phyloP scores from a whole-genome alignment of 2,329 filamentous ascomycete genomes.

The Trichoderma harzianum region DNA sequence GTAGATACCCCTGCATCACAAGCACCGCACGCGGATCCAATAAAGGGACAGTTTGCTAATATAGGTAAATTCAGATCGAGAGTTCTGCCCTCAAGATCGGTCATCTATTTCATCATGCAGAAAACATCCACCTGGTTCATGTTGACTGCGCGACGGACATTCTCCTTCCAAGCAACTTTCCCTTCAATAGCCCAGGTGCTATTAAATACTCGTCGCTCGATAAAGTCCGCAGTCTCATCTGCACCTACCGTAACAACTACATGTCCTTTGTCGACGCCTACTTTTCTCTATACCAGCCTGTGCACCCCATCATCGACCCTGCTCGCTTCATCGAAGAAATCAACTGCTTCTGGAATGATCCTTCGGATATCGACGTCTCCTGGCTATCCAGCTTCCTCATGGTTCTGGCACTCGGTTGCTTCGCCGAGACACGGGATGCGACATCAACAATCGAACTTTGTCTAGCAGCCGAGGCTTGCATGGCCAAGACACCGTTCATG shows the following conservation, averaged over 20 bases:
- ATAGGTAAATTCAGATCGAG: neutral
- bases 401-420: constrained; percentile 18
- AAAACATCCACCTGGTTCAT: neutral
- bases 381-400: constrained; percentile 19
- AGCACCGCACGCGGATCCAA: neutral
- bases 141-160: neutral
- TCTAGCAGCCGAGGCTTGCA: constrained; percentile 22
- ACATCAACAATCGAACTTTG: constrained; percentile 15
- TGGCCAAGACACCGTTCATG: constrained; percentile 21
- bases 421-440: neutral
- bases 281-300: neutral
- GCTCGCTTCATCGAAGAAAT: neutral
- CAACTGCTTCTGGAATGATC: neutral
- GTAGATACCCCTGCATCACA: neutral
- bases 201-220: neutral
- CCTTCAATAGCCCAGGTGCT: neutral
- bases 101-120: neutral
- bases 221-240: neutral
- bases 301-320: constrained; percentile 3
- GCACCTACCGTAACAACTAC: neutral
- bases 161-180: constrained; percentile 1
- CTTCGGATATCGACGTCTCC: neutral
- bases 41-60: neutral
- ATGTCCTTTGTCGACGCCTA: neutral
- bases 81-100: neutral